Evolutionary conservation across 805 yeast genomes (phyloP).

Genomic region (Cyberlindnera veronae): DNA sequence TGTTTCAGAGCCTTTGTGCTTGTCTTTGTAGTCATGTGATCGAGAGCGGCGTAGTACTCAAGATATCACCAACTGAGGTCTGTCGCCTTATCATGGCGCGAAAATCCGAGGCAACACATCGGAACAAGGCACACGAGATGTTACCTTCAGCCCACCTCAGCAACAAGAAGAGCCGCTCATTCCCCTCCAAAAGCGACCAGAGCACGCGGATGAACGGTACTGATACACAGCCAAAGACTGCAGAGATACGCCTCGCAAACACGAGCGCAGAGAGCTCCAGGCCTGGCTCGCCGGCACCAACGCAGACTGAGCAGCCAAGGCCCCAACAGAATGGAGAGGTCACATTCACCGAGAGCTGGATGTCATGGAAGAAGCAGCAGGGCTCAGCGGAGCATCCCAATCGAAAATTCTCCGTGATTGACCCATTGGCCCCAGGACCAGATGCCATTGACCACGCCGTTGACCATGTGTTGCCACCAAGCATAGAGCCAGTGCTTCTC

Average conservation of each 20-base stretch:
- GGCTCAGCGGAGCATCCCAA: constrained; percentile 21
- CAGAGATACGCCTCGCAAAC: not conserved
- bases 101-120: too few species aligned
- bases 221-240: not conserved
- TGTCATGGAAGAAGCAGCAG: constrained; percentile 23
- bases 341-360: constrained; percentile 21
- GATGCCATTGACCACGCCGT: not conserved
- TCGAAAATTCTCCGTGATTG: constrained; percentile 17
- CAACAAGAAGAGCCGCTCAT: too few species aligned
- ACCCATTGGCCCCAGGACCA: constrained; percentile 13
- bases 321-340: not conserved
- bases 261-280: not conserved
- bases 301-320: not conserved
- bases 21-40: too few species aligned
- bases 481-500: too few species aligned
- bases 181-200: not conserved
- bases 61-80: too few species aligned
- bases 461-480: too few species aligned
- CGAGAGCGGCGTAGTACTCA: too few species aligned
- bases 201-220: not conserved
- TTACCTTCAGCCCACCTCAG: too few species aligned
- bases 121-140: too few species aligned
- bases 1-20: too few species aligned
- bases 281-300: not conserved
- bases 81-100: too few species aligned